Percentiles rank a stretch among this genome's conserved stretches.
These are phyloP conservation scores for Boletales sp. DNA, from an alignment of 768 basidiomycete genomes.

Conservation along the genomic window DNA sequence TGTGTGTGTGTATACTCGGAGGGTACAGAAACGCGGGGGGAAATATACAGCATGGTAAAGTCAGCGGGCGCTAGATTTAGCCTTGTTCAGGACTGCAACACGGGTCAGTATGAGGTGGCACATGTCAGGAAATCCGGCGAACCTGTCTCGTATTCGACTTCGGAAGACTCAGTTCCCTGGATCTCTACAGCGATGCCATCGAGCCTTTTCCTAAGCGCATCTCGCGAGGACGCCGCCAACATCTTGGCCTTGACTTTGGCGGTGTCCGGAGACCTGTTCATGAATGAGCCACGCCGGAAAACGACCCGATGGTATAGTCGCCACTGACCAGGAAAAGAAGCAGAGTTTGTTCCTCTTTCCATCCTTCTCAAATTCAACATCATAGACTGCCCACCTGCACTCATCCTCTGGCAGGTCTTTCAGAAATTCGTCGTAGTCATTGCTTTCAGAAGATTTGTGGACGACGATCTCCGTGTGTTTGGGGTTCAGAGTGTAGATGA, in stretches of 20 bases:
- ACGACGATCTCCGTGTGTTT: slow-evolving; percentile 70
- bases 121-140: slow-evolving; percentile 17
- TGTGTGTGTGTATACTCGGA: slow-evolving; percentile 9
- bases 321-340: slow-evolving; percentile 82
- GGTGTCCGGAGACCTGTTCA: slow-evolving; percentile 75
- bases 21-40: slow-evolving; percentile 4
- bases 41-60: slow-evolving; percentile 7
- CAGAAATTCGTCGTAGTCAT: slow-evolving; percentile 71
- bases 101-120: slow-evolving; percentile 3
- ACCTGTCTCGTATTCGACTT: slow-evolving; percentile 74
- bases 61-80: slow-evolving; percentile 10
- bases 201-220: slow-evolving; percentile 68
- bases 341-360: slow-evolving; percentile 83
- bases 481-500: slow-evolving; percentile 70
- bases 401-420: slow-evolving; percentile 64
- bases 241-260: slow-evolving; percentile 91
- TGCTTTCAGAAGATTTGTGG: slow-evolving; percentile 50
- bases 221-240: slow-evolving; percentile 89
- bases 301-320: neutral
- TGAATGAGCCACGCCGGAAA: neutral
- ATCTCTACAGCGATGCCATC: slow-evolving; percentile 82
- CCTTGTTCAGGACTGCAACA: slow-evolving; percentile 20
- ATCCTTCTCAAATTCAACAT: slow-evolving; percentile 78
- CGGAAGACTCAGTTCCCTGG: slow-evolving; percentile 75
- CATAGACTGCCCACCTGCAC: slow-evolving; percentile 88